These are phyloP conservation scores for Penicillium sp. DNA, from an alignment of 2,329 filamentous ascomycete species.

Conservation along the genomic window DNA sequence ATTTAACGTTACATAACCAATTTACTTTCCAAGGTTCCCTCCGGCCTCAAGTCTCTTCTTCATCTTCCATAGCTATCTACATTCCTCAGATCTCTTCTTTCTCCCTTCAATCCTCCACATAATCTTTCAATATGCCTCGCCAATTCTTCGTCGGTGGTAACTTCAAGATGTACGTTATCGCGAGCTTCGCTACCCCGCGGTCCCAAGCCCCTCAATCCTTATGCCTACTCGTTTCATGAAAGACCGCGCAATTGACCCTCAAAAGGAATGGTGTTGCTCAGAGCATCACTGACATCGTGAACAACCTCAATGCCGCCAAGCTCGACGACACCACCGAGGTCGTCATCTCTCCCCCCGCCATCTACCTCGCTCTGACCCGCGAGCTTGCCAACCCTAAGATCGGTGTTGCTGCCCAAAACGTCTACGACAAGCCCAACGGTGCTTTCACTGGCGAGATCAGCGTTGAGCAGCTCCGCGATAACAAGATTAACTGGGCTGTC, in stretches of 20 bases:
- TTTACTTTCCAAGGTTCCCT: not conserved
- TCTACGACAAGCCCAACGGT: constrained; percentile 94
- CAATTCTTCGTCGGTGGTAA: constrained; percentile 98
- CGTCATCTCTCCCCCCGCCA: constrained; percentile 83
- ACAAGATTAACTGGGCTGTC: constrained; percentile 83
- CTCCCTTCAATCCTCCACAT: constrained; percentile 1
- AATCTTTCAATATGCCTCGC: constrained; percentile 71
- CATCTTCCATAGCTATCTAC: constrained; percentile 8
- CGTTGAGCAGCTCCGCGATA: constrained; percentile 85
- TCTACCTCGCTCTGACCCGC: constrained; percentile 87
- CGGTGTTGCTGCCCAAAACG: constrained; percentile 91
- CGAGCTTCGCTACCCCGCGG: constrained; percentile 21
- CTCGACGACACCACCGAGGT: constrained; percentile 69
- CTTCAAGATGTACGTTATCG: constrained; percentile 86
- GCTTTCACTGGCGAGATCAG: constrained; percentile 97
- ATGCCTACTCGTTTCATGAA: not conserved
- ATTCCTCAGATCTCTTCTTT: constrained; percentile 8
- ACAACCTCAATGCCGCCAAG: constrained; percentile 80
- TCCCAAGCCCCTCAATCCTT: constrained; percentile 26
- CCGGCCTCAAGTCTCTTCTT: constrained; percentile 4
- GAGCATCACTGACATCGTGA: constrained; percentile 86
- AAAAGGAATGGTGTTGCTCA: constrained; percentile 87
- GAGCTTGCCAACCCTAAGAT: constrained; percentile 72
- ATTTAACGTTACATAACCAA: constrained; percentile 12
- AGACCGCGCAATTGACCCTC: constrained; percentile 14